These are phyloP conservation scores for Hippophae rhamnoides DNA, from an alignment of 306 rosid species.

Conservation along the genomic window DNA sequence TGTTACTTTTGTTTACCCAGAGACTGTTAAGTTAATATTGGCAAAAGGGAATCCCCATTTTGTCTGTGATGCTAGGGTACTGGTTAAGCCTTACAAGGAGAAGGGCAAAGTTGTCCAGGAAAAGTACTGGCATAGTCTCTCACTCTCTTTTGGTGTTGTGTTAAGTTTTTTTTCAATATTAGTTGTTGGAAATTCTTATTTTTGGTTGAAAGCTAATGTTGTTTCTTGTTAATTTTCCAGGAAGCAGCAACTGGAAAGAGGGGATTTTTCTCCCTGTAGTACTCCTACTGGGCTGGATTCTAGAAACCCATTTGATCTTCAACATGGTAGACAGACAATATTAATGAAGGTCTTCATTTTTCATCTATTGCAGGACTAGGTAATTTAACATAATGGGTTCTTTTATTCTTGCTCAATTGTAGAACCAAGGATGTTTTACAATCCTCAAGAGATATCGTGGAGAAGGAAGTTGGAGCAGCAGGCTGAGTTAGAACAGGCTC, in stretches of 20 bases:
- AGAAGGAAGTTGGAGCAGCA: constrained; percentile 91
- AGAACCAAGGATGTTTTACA: constrained; percentile 81
- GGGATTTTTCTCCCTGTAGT: constrained; percentile 85
- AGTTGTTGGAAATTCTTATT: constrained; percentile 1
- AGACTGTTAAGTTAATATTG: constrained; percentile 49
- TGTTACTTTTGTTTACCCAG: constrained; percentile 35
- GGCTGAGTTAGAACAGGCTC: constrained; percentile 80
- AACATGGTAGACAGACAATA: constrained; percentile 45
- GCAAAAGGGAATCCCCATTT: constrained; percentile 63
- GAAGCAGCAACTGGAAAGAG: constrained; percentile 67
- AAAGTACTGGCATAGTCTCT: constrained; percentile 68
- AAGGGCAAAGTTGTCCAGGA: constrained; percentile 60
- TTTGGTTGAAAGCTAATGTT: not conserved
- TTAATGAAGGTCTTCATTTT: too few species aligned
- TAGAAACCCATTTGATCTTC: constrained; percentile 75
- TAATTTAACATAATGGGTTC: not conserved
- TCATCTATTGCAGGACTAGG: too few species aligned
- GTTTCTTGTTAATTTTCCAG: constrained; percentile 25
- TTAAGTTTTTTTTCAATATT: not conserved
- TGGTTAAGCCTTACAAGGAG: constrained; percentile 62
- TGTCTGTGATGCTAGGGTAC: constrained; percentile 62
- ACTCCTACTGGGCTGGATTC: constrained; percentile 79
- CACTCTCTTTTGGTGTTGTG: not conserved
- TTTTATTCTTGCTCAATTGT: not conserved
- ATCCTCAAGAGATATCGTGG: constrained; percentile 71